Evolutionary conservation across 2,329 filamentous ascomycete species (phyloP), one percentile per base, ranked within the genome.

Genomic region (Scytalidium lignicola): DNA sequence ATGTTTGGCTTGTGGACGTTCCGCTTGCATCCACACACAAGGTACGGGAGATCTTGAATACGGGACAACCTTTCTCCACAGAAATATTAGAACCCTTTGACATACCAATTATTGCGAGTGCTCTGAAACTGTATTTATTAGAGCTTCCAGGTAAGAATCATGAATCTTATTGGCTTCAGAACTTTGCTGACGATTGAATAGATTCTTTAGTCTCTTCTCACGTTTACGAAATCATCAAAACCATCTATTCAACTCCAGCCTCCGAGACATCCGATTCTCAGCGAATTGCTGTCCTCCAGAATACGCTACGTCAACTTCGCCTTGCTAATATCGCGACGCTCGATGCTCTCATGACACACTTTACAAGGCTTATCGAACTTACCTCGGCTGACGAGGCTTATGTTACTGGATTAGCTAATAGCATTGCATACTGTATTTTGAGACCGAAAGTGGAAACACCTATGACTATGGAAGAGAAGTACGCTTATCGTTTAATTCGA

Each of bases 261-360:
- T 79, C 86, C 40, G 89, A 95, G 50, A 79, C 82, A 15, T 83
- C 84, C 3, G 88, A 95, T 59, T 78, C 83, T 46, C 84, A 88
- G 12, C 87, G 93, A 47, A 80, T 99, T 55, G 86, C 90, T 48
- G 90, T 97, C 52, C 80, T 99, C 28, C 93, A 99, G 68, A 95
- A 93, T 61, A 97, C 93, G 0, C 84, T 99, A 49, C 92, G 91
- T 37, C 91, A 97, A 67, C 81, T 99, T 49, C 87, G 92, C 53
- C 83, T 99, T 49, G 90, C 93, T 56, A 99, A 99, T 67, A 99
- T 99, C 67, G 93, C 93, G 43, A 97, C 93, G n/a, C 82, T 99
- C 51, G 93, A 99, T 68, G 93, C 93, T 39, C 88, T 96, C 65
- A 95, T 95, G 78, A 97, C 95, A 57, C 93, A 99, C 70, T 97